Evolutionary conservation across 108 stramenopile species (phyloP).

Genomic region (Mayamaea pseudoterrestris): DNA sequence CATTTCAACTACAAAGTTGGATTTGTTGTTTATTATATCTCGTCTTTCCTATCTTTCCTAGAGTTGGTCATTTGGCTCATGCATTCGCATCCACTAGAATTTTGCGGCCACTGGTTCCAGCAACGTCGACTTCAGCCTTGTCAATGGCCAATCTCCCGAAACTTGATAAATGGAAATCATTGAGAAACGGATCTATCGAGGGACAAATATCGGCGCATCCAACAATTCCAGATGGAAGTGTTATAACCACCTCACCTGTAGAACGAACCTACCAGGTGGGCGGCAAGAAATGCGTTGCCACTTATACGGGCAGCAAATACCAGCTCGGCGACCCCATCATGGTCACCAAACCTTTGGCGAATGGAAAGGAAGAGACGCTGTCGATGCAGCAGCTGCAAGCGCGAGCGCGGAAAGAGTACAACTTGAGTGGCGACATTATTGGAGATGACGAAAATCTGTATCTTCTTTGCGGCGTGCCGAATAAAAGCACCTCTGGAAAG

Average conservation of each 20-base stretch:
- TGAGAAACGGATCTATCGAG: slow-evolving; percentile 40
- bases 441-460: slow-evolving; percentile 42
- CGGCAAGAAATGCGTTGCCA: slow-evolving; percentile 37
- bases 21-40: too few species aligned
- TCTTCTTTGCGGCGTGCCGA: slow-evolving; percentile 36
- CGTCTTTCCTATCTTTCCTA: too few species aligned
- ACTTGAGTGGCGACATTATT: slow-evolving; percentile 35
- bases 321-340: slow-evolving; percentile 31
- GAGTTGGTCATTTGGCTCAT: too few species aligned
- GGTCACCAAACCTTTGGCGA: slow-evolving; percentile 1
- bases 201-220: slow-evolving; percentile 63
- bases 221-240: slow-evolving; percentile 61
- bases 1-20: too few species aligned
- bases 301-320: slow-evolving; percentile 63
- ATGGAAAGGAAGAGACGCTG: slow-evolving; percentile 1
- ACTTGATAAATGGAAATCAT: slow-evolving; percentile 62
- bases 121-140: not conserved
- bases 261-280: slow-evolving; percentile 25
- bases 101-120: not conserved
- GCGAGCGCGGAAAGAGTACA: slow-evolving; percentile 12
- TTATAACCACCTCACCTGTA: slow-evolving; percentile 62
- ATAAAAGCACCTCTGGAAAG: slow-evolving; percentile 43
- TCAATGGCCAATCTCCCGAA: slow-evolving; percentile 19
- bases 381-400: slow-evolving; percentile 1
- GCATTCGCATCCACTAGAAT: not conserved